These are phyloP conservation scores for Geotrichum histeridarum DNA, from an alignment of 1,139 yeast species.

Conservation along the genomic window DNA sequence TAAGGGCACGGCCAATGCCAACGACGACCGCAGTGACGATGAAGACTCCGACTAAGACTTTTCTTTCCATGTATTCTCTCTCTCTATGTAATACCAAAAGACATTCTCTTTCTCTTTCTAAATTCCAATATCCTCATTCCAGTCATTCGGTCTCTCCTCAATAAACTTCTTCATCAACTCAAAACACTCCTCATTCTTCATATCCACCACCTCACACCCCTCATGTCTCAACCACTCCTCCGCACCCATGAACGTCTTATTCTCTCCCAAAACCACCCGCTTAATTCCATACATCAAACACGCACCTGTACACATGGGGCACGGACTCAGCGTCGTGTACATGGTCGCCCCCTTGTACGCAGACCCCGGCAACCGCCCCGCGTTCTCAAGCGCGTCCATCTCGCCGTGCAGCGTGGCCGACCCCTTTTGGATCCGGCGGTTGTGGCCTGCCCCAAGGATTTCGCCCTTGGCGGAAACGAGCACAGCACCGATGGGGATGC, in stretches of 20 bases:
- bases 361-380: slow-evolving; percentile 76
- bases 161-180: slow-evolving; percentile 73
- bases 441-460: slow-evolving; percentile 81
- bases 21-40: slow-evolving; percentile 80
- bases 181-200: slow-evolving; percentile 64
- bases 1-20: slow-evolving; percentile 61
- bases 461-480: slow-evolving; percentile 71
- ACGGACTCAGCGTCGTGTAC: slow-evolving; percentile 90
- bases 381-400: slow-evolving; percentile 79
- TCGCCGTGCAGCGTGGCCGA: slow-evolving; percentile 83
- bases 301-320: slow-evolving; percentile 94
- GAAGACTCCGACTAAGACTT: slow-evolving; percentile 41
- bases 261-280: slow-evolving; percentile 85
- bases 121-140: slow-evolving; percentile 88
- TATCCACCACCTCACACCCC: slow-evolving; percentile 71
- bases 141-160: slow-evolving; percentile 60
- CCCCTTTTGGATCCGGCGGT: slow-evolving; percentile 75
- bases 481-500: slow-evolving; percentile 83
- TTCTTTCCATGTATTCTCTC: no score
- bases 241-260: slow-evolving; percentile 68
- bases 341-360: slow-evolving; percentile 51
- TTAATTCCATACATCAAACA: slow-evolving; percentile 80
- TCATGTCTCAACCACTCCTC: slow-evolving; percentile 62
- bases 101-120: neutral
- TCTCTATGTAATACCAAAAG: no score